Evolutionary conservation across 1,139 yeast species (phyloP).

Genomic region (Nakaseomyces nivariensis): DNA sequence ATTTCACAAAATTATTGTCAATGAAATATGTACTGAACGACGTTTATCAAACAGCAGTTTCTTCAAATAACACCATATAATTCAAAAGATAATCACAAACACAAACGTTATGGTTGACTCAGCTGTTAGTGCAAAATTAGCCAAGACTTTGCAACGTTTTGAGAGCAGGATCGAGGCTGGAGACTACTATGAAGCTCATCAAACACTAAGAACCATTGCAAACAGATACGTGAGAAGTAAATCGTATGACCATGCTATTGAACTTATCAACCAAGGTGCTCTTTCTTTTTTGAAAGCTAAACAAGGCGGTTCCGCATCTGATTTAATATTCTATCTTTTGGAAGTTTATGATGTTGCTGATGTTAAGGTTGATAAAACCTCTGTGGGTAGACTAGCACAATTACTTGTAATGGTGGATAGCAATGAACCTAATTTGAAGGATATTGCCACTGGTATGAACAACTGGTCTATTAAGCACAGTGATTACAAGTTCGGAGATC

Average conservation of each 20-base stretch:
- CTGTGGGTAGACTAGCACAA: slow-evolving; percentile 31
- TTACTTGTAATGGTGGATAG: slow-evolving; percentile 30
- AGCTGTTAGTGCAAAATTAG: slow-evolving; percentile 34
- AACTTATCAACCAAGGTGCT: slow-evolving; percentile 62
- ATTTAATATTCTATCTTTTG: slow-evolving; percentile 62
- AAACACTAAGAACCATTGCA: slow-evolving; percentile 78
- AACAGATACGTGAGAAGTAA: slow-evolving; percentile 68
- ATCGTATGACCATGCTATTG: slow-evolving; percentile 61
- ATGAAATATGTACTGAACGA: too few species aligned
- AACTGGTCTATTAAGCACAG: slow-evolving; percentile 53
- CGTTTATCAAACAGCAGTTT: too few species aligned
- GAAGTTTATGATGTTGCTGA: slow-evolving; percentile 52
- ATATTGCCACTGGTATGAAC: slow-evolving; percentile 52
- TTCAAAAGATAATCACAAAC: too few species aligned
- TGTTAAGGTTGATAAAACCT: slow-evolving; percentile 35
- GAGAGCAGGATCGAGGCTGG: slow-evolving; percentile 61
- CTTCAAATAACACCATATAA: too few species aligned
- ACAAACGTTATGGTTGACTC: not conserved
- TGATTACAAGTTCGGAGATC: slow-evolving; percentile 55
- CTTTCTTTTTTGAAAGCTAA: slow-evolving; percentile 54
- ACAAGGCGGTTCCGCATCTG: slow-evolving; percentile 75
- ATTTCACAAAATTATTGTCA: too few species aligned
- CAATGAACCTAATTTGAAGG: slow-evolving; percentile 56
- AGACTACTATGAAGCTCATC: slow-evolving; percentile 90
- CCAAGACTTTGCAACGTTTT: slow-evolving; percentile 54